phyloP scores from a whole-genome alignment of 1,284 basidiomycete species.

The Mycena citricolor region DNA sequence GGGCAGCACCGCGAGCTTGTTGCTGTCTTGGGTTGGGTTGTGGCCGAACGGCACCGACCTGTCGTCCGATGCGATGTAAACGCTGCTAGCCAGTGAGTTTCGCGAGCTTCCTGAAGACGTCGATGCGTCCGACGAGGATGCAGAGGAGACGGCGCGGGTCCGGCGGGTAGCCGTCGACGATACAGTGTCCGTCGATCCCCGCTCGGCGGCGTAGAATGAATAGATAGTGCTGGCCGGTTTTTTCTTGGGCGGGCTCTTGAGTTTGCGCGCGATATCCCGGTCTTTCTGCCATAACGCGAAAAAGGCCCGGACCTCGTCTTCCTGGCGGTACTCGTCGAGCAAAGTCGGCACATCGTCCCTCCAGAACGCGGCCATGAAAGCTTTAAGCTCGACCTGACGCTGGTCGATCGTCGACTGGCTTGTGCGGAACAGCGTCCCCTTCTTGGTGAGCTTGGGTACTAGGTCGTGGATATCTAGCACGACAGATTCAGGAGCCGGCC shows the following conservation, averaged over 20 bases:
- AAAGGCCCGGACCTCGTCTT: slow-evolving; percentile 64
- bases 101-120: slow-evolving; percentile 35
- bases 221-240: not conserved
- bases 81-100: slow-evolving; percentile 27
- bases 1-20: slow-evolving; percentile 6
- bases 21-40: slow-evolving; percentile 39
- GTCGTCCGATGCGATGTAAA: slow-evolving; percentile 39
- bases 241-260: slow-evolving; percentile 13
- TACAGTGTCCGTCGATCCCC: slow-evolving; percentile 35
- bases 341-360: slow-evolving; percentile 60
- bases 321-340: slow-evolving; percentile 61
- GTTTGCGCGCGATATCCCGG: slow-evolving; percentile 42
- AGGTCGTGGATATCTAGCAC: slow-evolving; percentile 63
- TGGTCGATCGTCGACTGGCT: slow-evolving; percentile 66
- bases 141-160: slow-evolving; percentile 35
- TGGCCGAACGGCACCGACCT: slow-evolving; percentile 47
- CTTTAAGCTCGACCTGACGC: slow-evolving; percentile 56
- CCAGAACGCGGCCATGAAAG: slow-evolving; percentile 59
- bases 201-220: slow-evolving; percentile 1
- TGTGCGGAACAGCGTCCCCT: slow-evolving; percentile 67
- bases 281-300: slow-evolving; percentile 76
- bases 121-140: slow-evolving; percentile 46
- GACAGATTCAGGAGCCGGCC: slow-evolving; percentile 69
- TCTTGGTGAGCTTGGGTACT: slow-evolving; percentile 67
- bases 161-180: slow-evolving; percentile 41